Evolutionary conservation across 345 rosid genomes (phyloP), one percentile per base, ranked within the genome.

Genomic region (Eucalyptus sp.): DNA sequence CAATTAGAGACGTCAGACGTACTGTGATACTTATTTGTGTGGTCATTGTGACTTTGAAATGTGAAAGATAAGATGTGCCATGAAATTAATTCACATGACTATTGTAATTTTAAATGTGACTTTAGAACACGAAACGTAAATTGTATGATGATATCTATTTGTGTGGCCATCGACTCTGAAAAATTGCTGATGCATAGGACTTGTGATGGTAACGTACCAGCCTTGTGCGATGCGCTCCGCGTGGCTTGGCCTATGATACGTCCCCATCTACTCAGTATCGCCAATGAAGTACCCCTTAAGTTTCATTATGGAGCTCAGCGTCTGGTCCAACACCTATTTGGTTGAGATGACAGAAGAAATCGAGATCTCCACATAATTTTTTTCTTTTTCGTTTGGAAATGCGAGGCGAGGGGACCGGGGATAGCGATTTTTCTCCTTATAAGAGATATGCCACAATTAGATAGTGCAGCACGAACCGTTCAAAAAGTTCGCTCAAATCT

Each of bases 141-240:
- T 17, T 52, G 56, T 62, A 29, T 5, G 9, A 13, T 29, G 17
- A 29, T 29, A 62, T 13, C 1, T 13, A 62, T 29, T 29, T 62
- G 71, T 13, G 71, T 62, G 33, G 71, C 71, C 1, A 3, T 62
- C 18, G 71, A 29, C 71, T 62, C 56, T 17, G 24, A 52, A 52
- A 52, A 52, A 1, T 17, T 18, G 56, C 24, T 18, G 56, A 18
- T 52, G 56, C 56, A 18, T 52, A 52, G 24, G 56, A 52, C 56
- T 52, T 52, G 24, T 52, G 66, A 60, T 60, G 31, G 27, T 9
- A 10, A 10, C 62, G 29, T 56, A 10, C 10, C n/a, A 60, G 66
- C n/a, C n/a, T 14, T 1, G 7, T 0, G 15, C 15, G 12, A 27
- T 25, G 15, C n/a, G 27, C 13, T 60, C 5, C 66, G 13, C n/a